Evolutionary conservation across 768 basidiomycete genomes (phyloP).

Genomic region (Chalciporus sphaerocephalus): DNA sequence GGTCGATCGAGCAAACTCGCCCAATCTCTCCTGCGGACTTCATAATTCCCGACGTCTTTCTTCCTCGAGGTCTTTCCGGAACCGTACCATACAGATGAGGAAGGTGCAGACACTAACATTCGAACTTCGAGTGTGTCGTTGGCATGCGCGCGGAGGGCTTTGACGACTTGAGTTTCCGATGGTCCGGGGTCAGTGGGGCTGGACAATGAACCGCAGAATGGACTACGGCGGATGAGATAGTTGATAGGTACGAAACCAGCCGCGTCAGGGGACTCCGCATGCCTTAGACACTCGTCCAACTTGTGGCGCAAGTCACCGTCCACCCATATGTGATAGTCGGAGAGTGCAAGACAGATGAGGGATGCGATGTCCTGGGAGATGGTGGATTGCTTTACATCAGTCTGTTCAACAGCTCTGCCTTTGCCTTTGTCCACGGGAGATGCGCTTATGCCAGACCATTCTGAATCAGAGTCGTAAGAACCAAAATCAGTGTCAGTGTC

Average conservation of each 20-base stretch:
- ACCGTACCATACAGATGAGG: conserved; percentile 37
- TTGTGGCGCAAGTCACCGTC: conserved; percentile 51
- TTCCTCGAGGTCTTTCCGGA: conserved; percentile 24
- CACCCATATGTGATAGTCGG: conserved; percentile 65
- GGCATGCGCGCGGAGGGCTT: conserved; percentile 52
- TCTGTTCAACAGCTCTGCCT: conserved; percentile 14
- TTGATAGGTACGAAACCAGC: conserved; percentile 58
- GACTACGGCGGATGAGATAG: conserved; percentile 43
- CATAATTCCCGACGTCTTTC: conserved; percentile 51
- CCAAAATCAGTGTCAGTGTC: conserved; percentile 5
- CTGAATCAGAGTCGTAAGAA: conserved; percentile 4
- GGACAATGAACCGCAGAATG: conserved; percentile 20
- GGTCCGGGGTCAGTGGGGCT: conserved; percentile 11
- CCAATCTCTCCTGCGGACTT: conserved; percentile 57
- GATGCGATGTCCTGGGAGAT: conserved; percentile 44
- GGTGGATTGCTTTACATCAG: conserved; percentile 16
- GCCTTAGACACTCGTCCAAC: conserved; percentile 35
- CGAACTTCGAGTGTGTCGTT: conserved; percentile 52
- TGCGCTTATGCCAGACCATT: not conserved
- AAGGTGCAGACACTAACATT: conserved; percentile 48
- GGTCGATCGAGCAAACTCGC: conserved; percentile 16
- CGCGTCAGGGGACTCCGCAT: conserved; percentile 12
- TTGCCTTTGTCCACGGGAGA: conserved; percentile 22
- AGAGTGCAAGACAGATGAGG: conserved; percentile 58
- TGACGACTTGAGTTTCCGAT: conserved; percentile 50